Evolutionary conservation across 441 rosid genomes (phyloP).

Genomic region (Raphanus hybrid): DNA sequence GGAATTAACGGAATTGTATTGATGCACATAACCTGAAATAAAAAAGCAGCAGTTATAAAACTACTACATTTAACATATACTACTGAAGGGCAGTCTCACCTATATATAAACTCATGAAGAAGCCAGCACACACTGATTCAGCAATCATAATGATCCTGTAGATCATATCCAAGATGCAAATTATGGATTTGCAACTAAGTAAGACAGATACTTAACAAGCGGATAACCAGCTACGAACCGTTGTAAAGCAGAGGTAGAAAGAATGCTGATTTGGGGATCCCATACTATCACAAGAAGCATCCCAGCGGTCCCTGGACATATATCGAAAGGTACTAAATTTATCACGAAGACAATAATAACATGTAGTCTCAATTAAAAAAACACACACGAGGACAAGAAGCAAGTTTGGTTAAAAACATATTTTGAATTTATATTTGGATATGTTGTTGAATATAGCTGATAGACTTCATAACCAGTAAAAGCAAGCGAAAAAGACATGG

Average conservation of each 20-base stretch:
- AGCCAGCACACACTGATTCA: constrained; percentile 85
- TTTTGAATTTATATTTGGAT: no score
- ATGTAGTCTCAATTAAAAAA: background rate
- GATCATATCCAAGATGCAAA: background rate
- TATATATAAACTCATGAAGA: constrained; percentile 79
- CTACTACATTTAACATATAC: constrained; percentile 1
- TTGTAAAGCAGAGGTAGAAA: constrained; percentile 67
- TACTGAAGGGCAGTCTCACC: constrained; percentile 61
- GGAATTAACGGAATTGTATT: constrained; percentile 86
- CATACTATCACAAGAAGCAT: constrained; percentile 92
- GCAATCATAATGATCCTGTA: constrained; percentile 87
- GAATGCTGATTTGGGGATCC: constrained; percentile 67
- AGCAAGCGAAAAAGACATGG: constrained; percentile 3
- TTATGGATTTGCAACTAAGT: background rate
- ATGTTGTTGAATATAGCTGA: background rate
- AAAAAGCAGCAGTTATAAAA: background rate
- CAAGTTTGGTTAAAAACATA: constrained; percentile 9
- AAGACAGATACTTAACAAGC: constrained; percentile 5
- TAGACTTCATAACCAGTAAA: background rate
- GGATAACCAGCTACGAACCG: constrained; percentile 52
- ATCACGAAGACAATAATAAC: background rate
- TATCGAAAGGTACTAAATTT: background rate
- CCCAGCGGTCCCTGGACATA: constrained; percentile 79
- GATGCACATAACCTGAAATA: constrained; percentile 78
- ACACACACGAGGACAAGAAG: background rate